phyloP scores from a whole-genome alignment of 306 rosid genomes.

The Castanea sativa region DNA sequence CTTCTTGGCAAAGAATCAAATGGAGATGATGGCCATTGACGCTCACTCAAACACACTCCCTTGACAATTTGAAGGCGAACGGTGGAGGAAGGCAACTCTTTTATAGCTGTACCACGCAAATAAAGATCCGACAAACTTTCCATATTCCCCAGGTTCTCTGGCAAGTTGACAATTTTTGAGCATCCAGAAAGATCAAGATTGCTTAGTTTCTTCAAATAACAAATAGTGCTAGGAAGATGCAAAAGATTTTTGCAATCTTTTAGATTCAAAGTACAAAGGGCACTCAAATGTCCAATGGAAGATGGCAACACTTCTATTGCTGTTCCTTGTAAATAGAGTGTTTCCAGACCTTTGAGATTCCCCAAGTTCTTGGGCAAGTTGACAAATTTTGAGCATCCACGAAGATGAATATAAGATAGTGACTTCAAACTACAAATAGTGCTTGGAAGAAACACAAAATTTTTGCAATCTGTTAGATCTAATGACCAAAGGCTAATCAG shows the following conservation, averaged over 20 bases:
- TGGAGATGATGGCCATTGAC: neutral
- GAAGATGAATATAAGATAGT: fast-evolving
- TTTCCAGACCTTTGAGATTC: fast-evolving
- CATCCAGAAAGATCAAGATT: neutral
- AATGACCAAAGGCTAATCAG: fast-evolving
- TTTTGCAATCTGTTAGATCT: too few relatives aligned
- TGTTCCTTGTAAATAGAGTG: fast-evolving
- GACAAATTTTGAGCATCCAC: too few relatives aligned
- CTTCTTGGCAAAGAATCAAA: neutral
- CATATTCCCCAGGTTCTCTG: neutral
- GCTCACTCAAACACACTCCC: neutral
- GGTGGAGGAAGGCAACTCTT: neutral
- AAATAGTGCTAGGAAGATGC: neutral
- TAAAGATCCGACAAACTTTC: neutral
- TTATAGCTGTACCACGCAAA: neutral
- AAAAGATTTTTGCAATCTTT: neutral
- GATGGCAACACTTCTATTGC: too few relatives aligned
- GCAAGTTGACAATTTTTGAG: neutral
- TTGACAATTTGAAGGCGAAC: neutral
- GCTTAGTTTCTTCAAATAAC: neutral
- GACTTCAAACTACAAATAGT: too few relatives aligned
- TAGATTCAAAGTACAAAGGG: neutral
- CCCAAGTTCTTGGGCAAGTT: too few relatives aligned
- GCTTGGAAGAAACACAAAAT: too few relatives aligned
- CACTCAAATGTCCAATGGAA: too few relatives aligned